phyloP scores from a whole-genome alignment of 805 yeast species.

The Suhomyces pyralidae region DNA sequence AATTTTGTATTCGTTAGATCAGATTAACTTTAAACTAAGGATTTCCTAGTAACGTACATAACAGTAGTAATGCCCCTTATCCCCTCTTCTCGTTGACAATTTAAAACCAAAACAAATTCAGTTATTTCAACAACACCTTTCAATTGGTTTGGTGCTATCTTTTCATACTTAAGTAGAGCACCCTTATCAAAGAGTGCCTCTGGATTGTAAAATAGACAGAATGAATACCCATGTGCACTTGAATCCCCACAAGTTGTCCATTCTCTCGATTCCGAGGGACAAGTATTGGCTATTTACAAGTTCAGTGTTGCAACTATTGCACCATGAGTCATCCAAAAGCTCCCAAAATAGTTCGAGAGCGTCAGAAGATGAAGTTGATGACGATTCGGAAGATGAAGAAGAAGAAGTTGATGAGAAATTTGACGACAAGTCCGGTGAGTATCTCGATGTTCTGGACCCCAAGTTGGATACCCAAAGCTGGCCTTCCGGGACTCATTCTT shows the following conservation, averaged over 20 bases:
- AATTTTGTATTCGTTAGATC: background rate
- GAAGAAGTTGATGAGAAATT: constrained; percentile 7
- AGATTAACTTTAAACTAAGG: background rate
- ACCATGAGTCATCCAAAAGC: constrained; percentile 28
- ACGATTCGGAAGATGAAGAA: constrained; percentile 1
- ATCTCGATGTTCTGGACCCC: background rate
- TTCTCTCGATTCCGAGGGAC: constrained; percentile 52
- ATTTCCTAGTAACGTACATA: background rate
- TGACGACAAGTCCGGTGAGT: background rate
- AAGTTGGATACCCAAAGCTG: background rate
- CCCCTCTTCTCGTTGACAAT: background rate
- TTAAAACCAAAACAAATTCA: background rate
- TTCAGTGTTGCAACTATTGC: constrained; percentile 48
- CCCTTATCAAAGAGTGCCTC: background rate
- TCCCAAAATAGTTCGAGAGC: constrained; percentile 9
- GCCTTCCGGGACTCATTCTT: background rate
- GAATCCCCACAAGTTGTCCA: constrained; percentile 43
- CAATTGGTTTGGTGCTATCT: background rate
- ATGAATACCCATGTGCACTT: constrained; percentile 49
- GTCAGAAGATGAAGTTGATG: constrained; percentile 8
- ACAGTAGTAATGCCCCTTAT: background rate
- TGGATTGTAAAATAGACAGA: background rate
- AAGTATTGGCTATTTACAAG: constrained; percentile 53
- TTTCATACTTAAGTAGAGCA: background rate
- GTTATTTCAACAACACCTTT: background rate